Evolutionary conservation across 495 filamentous ascomycete genomes (phyloP).

Genomic region (Tetracladium marchalianum): DNA sequence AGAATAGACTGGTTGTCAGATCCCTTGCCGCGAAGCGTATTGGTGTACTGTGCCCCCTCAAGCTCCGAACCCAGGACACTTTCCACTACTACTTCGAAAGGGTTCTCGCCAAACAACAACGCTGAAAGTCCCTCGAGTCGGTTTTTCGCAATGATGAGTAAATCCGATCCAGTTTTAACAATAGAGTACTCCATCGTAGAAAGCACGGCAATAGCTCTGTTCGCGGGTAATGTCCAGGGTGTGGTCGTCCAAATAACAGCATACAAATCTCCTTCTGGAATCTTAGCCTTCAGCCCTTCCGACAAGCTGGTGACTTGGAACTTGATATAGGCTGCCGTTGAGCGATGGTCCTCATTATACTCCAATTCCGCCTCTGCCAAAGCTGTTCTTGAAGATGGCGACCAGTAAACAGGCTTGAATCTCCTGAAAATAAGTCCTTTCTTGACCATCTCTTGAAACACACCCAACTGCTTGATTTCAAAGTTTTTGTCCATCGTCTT

Average conservation of each 20-base stretch:
- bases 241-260: slow-evolving; percentile 96
- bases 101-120: slow-evolving; percentile 19
- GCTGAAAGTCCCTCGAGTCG: slow-evolving; percentile 46
- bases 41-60: slow-evolving; percentile 52
- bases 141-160: slow-evolving; percentile 55
- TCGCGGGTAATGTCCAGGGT: slow-evolving; percentile 94
- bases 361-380: slow-evolving; percentile 94
- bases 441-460: slow-evolving; percentile 80
- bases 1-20: slow-evolving; percentile 56
- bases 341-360: slow-evolving; percentile 78
- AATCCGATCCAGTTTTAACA: slow-evolving; percentile 46
- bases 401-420: slow-evolving; percentile 95
- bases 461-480: slow-evolving; percentile 73
- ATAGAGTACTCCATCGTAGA: slow-evolving; percentile 63
- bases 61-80: slow-evolving; percentile 58
- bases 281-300: slow-evolving; percentile 25
- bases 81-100: slow-evolving; percentile 37
- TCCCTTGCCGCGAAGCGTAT: slow-evolving; percentile 45
- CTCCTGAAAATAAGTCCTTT: slow-evolving; percentile 78
- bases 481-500: slow-evolving; percentile 85
- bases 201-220: slow-evolving; percentile 76
- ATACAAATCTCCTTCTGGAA: slow-evolving; percentile 38
- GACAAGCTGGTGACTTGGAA: slow-evolving; percentile 59
- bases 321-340: slow-evolving; percentile 69
- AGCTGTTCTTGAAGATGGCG: slow-evolving; percentile 79